These are phyloP conservation scores for Obba rivulosa DNA, from an alignment of 768 basidiomycete species.

Conservation along the genomic window DNA sequence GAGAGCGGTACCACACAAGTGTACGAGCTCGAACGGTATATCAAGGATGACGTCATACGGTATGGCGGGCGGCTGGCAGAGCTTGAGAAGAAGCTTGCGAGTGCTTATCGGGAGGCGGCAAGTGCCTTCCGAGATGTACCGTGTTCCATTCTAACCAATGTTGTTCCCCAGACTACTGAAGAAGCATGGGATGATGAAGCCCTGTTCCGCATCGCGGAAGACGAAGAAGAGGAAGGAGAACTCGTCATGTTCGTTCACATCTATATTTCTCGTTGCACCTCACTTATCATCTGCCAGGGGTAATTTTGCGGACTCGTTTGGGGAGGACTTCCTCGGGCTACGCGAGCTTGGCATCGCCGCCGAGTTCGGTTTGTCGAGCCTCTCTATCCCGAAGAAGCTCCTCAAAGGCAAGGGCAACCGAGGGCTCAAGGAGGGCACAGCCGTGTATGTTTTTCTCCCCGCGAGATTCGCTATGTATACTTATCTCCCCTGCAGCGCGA, in stretches of 20 bases:
- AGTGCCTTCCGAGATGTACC: constrained; percentile 21
- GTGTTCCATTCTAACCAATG: background rate
- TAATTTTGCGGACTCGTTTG: constrained; percentile 81
- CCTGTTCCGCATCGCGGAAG: constrained; percentile 46
- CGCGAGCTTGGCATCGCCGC: constrained; percentile 83
- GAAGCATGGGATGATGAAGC: constrained; percentile 57
- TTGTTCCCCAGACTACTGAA: constrained; percentile 32
- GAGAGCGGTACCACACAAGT: constrained; percentile 81
- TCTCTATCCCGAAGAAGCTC: constrained; percentile 74
- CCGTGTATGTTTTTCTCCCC: constrained; percentile 40
- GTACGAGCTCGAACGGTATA: constrained; percentile 78
- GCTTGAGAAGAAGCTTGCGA: constrained; percentile 80
- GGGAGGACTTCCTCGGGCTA: constrained; percentile 91
- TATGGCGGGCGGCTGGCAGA: constrained; percentile 74
- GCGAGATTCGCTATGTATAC: background rate
- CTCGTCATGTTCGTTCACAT: constrained; percentile 52
- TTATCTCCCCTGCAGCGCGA: constrained; percentile 35
- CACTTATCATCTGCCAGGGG: constrained; percentile 43
- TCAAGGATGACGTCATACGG: constrained; percentile 83
- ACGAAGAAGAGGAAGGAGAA: constrained; percentile 61
- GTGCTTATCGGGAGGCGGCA: constrained; percentile 79
- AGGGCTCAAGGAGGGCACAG: constrained; percentile 30
- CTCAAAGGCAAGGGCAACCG: constrained; percentile 57
- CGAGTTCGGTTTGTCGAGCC: constrained; percentile 73
- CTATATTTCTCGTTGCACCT: background rate